Evolutionary conservation across 495 filamentous ascomycete genomes (phyloP), one percentile per base, ranked within the genome.

Genomic region (Platismatia glauca): DNA sequence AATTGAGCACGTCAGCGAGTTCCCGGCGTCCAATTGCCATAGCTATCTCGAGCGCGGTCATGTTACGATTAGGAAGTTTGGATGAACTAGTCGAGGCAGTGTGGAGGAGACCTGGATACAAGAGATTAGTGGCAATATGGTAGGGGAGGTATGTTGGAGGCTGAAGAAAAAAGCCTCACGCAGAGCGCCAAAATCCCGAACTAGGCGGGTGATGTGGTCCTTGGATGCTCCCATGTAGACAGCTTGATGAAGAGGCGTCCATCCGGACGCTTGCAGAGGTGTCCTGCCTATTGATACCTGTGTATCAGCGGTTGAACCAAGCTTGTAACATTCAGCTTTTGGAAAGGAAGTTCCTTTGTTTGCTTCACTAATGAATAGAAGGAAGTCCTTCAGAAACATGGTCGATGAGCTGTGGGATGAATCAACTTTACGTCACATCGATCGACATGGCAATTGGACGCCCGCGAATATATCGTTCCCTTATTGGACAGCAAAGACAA

Each of bases 181-280:
- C 24, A 55, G 50, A 16, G 50, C 22, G 50, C 50, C 50, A 34
- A 29, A 55, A 34, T 55, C 50, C 50, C 50, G 50, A 55, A 55
- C 22, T 34, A 55, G 31, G 50, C 50, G 50, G 50, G 24, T 55
- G 50, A 55, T 55, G 50, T 55, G 27, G 31, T 29, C 50, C 22
- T 55, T 55, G 50, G 50, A 55, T 29, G 50, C 50, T 29, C 50
- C 22, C 50, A 55, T 55, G 22, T 29, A 55, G 50, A 55, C 50
- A 29, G 50, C 50, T 55, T 55, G 50, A 55, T 55, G 50, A 34
- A 55, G 50, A 55, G 31, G 50, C 11, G 9, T 55, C 50, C 50
- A 55, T 34, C 50, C 50, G 31, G 50, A 55, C 50, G 50, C 50
- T 55, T 55, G 50, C 31, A 29, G 50, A 55, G 50, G 50, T 55